Conservation (phyloP, 1,284 basidiomycete species). For the Ustilago vetiveriae region DNA sequence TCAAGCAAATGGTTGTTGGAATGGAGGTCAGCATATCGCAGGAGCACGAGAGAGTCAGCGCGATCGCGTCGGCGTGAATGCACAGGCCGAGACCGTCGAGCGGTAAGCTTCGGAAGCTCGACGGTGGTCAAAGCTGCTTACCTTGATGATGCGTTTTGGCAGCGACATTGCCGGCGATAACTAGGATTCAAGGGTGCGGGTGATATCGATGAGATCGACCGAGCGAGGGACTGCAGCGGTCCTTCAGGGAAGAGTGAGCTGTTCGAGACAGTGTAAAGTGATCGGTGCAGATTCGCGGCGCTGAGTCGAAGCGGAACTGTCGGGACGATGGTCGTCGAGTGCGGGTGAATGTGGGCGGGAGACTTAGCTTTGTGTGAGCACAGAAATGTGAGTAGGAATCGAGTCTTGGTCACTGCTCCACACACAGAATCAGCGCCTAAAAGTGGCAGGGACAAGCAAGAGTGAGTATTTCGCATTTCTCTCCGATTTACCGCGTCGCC, state of each 20-base stretch:
- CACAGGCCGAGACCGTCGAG: too few species aligned
- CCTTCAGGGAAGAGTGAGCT: background rate
- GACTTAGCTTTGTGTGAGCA: background rate
- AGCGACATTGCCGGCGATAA: slow-evolving; percentile 55
- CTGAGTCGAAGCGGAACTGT: background rate
- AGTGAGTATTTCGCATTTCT: too few species aligned
- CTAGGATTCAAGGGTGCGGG: too few species aligned
- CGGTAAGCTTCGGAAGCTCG: background rate
- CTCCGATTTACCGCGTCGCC: too few species aligned
- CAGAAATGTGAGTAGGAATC: too few species aligned
- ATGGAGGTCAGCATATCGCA: too few species aligned
- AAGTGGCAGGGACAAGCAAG: too few species aligned
- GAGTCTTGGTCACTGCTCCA: background rate
- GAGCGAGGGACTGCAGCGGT: background rate
- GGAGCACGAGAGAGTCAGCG: too few species aligned
- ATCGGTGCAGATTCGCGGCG: too few species aligned
- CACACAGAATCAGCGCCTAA: background rate
- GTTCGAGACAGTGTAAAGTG: background rate
- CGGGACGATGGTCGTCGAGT: slow-evolving; percentile 5
- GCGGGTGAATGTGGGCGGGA: background rate
- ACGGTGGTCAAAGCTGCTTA: slow-evolving; percentile 16
- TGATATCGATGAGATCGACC: too few species aligned
- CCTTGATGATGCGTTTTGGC: slow-evolving; percentile 67
- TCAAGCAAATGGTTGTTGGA: too few species aligned
- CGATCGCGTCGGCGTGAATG: too few species aligned